A percentile compares a stretch with the other conserved stretches of the same genome.
phyloP scores from a whole-genome alignment of 768 basidiomycete species.

The Mycena sanguinolenta region DNA sequence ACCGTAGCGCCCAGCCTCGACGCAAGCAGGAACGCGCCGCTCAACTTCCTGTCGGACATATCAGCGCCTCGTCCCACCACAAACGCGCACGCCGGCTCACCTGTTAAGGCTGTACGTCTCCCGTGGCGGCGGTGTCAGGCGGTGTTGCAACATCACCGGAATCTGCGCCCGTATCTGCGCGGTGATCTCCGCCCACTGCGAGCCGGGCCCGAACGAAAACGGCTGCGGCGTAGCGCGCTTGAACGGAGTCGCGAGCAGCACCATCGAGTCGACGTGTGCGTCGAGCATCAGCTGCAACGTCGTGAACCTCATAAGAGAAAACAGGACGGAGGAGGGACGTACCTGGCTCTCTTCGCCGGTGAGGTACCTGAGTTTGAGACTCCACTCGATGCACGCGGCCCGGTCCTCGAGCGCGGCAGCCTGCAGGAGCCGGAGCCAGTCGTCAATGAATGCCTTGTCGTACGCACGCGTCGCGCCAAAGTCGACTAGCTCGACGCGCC shows the following conservation, averaged over 20 bases:
- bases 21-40: too few species aligned
- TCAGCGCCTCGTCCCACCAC: too few species aligned
- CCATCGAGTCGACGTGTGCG: slow-evolving; percentile 88
- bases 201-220: slow-evolving; percentile 82
- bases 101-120: slow-evolving; percentile 97
- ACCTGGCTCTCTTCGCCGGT: slow-evolving; percentile 91
- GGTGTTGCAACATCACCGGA: slow-evolving; percentile 89
- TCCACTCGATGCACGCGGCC: slow-evolving; percentile 76
- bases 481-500: slow-evolving; percentile 89
- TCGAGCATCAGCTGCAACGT: slow-evolving; percentile 79
- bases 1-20: too few species aligned
- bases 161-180: slow-evolving; percentile 83
- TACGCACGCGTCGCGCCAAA: slow-evolving; percentile 96
- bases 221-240: slow-evolving; percentile 71
- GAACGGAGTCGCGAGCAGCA: slow-evolving; percentile 90
- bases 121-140: slow-evolving; percentile 91
- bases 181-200: slow-evolving; percentile 79
- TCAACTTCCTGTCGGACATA: too few species aligned
- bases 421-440: slow-evolving; percentile 86
- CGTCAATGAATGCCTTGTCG: slow-evolving; percentile 86
- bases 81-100: slow-evolving; percentile 46
- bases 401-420: slow-evolving; percentile 82
- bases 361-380: slow-evolving; percentile 87
- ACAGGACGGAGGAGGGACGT: slow-evolving; percentile 23
- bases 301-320: neutral